Percentiles rank a stretch among this genome's conserved stretches.
These are phyloP conservation scores for Arctium lappa DNA, from an alignment of 129 eudicot species.

Conservation along the genomic window DNA sequence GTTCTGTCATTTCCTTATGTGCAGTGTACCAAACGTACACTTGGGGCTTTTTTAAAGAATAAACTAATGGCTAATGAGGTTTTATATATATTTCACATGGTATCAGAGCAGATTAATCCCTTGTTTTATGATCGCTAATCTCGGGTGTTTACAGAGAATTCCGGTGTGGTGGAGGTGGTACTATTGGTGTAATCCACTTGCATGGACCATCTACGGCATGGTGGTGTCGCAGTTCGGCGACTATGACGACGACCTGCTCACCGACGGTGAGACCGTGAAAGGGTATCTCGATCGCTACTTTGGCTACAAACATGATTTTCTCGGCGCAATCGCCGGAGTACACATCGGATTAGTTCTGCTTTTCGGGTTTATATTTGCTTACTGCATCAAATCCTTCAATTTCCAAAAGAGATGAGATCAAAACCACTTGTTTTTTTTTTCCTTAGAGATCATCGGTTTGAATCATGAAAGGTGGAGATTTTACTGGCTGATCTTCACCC, in stretches of 20 bases:
- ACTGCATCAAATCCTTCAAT: conserved; percentile 44
- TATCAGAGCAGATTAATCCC: background rate
- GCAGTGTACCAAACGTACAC: no score
- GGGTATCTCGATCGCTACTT: conserved; percentile 30
- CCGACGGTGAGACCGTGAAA: conserved; percentile 20
- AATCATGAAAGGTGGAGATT: no score
- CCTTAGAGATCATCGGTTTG: no score
- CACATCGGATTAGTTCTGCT: conserved; percentile 28
- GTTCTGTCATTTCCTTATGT: no score
- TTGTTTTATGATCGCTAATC: background rate
- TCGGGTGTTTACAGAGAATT: conserved; percentile 45
- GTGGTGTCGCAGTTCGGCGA: conserved; percentile 64
- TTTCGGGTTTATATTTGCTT: conserved; percentile 39
- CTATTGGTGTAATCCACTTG: conserved; percentile 57
- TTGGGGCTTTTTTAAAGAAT: no score
- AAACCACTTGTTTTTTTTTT: background rate
- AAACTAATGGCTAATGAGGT: background rate
- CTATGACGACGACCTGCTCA: conserved; percentile 26
- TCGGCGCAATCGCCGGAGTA: conserved; percentile 39
- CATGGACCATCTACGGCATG: conserved; percentile 73
- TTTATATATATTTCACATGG: background rate
- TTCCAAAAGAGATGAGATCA: conserved; percentile 48
- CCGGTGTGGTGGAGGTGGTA: conserved; percentile 96
- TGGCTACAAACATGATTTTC: conserved; percentile 45
- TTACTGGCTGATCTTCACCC: no score